Evolutionary conservation across 2,329 filamentous ascomycete genomes (phyloP).

Genomic region (Fusarium solani-melongenae): DNA sequence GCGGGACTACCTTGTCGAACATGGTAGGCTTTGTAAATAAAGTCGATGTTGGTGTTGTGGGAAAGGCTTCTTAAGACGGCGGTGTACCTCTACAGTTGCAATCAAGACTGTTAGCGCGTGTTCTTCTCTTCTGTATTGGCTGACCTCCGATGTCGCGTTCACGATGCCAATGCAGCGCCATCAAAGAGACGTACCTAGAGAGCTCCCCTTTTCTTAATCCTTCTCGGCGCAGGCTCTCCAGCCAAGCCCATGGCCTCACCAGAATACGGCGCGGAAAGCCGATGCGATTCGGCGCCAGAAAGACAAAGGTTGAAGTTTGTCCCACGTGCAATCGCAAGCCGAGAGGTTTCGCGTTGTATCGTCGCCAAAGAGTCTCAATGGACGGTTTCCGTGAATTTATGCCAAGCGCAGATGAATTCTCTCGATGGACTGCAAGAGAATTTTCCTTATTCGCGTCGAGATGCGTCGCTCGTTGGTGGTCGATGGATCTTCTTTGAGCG

Average conservation of each 20-base stretch:
- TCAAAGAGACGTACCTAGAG: slow-evolving; percentile 41
- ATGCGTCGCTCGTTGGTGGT: slow-evolving; percentile 8
- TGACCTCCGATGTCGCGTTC: slow-evolving; percentile 1
- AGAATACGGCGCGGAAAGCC: slow-evolving; percentile 21
- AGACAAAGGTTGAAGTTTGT: not conserved
- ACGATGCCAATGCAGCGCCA: slow-evolving; percentile 4
- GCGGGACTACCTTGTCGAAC: slow-evolving; percentile 57
- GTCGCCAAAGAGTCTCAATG: slow-evolving; percentile 20
- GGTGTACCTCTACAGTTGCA: slow-evolving; percentile 12
- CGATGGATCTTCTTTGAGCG: slow-evolving; percentile 31
- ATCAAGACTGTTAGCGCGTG: slow-evolving; percentile 17
- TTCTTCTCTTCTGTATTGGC: not conserved
- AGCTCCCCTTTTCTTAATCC: slow-evolving; percentile 47
- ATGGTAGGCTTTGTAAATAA: slow-evolving; percentile 39
- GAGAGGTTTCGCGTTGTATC: slow-evolving; percentile 10
- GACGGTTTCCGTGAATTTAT: not conserved
- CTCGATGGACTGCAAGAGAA: not conserved
- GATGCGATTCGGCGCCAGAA: slow-evolving; percentile 22
- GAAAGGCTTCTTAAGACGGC: slow-evolving; percentile 5
- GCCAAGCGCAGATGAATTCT: not conserved
- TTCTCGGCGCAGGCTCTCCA: slow-evolving; percentile 41
- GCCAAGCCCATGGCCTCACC: slow-evolving; percentile 51
- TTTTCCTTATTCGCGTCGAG: slow-evolving; percentile 1
- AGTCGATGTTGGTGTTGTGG: not conserved
- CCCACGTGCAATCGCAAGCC: slow-evolving; percentile 23